phyloP scores from a whole-genome alignment of 345 rosid species.

The Melaleuca alternifolia region DNA sequence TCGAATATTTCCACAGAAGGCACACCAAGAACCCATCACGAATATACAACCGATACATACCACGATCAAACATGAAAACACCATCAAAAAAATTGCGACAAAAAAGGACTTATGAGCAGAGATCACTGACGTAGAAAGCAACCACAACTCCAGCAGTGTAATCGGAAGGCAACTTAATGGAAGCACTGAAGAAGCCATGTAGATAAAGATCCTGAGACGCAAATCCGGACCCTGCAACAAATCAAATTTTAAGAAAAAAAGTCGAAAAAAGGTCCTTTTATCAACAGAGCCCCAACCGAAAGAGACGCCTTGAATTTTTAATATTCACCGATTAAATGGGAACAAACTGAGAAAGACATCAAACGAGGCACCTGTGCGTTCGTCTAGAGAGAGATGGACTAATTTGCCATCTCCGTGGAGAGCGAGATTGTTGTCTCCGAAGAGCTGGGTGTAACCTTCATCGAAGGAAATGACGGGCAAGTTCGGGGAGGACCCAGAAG shows the following conservation, averaged over 20 bases:
- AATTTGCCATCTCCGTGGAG: constrained; percentile 70
- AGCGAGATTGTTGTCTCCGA: constrained; percentile 74
- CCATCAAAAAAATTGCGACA: neutral
- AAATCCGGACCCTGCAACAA: constrained; percentile 85
- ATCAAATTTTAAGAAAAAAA: neutral
- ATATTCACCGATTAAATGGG: neutral
- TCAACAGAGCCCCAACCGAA: neutral
- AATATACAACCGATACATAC: neutral
- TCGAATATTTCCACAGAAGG: neutral
- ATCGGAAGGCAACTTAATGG: constrained; percentile 88
- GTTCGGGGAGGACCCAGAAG: constrained; percentile 37
- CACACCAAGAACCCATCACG: neutral
- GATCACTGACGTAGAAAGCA: constrained; percentile 83
- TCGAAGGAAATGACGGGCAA: constrained; percentile 66
- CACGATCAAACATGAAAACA: neutral
- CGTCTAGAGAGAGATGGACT: constrained; percentile 76
- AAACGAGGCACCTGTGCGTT: constrained; percentile 54
- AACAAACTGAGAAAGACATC: neutral
- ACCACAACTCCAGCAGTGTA: constrained; percentile 98
- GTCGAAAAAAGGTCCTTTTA: neutral
- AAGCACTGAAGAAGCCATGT: constrained; percentile 93
- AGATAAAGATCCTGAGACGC: constrained; percentile 86
- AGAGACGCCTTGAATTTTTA: neutral
- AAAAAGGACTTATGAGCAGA: neutral
- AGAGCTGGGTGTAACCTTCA: constrained; percentile 84